Conservation (phyloP, 495 filamentous ascomycete species). For the Penicillium arizonense region DNA sequence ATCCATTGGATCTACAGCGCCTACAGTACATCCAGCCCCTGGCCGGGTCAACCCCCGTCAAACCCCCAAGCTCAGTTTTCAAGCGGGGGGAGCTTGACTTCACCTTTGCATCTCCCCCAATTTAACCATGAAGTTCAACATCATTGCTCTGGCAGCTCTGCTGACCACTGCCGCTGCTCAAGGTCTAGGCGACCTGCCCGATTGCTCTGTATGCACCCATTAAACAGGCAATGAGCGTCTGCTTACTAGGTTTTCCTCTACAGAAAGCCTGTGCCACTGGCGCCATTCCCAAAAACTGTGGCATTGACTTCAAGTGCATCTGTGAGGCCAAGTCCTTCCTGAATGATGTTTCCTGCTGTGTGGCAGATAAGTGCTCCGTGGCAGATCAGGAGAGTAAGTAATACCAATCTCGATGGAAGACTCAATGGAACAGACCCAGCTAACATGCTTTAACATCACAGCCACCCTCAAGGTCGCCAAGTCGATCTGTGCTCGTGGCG, state of each 20-base stretch:
- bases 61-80: not conserved
- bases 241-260: constrained; percentile 1
- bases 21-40: not conserved
- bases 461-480: constrained; percentile 51
- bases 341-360: constrained; percentile 62
- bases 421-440: no score
- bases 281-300: constrained; percentile 51
- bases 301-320: constrained; percentile 63
- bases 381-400: constrained; percentile 56
- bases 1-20: not conserved
- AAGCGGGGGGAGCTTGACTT: not conserved
- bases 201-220: constrained; percentile 43
- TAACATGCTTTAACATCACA: constrained; percentile 14
- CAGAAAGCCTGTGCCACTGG: constrained; percentile 55
- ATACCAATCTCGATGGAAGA: not conserved
- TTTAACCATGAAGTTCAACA: constrained; percentile 38
- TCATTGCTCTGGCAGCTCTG: constrained; percentile 27
- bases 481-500: constrained; percentile 46
- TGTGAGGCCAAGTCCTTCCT: constrained; percentile 62
- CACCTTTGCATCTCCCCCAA: not conserved
- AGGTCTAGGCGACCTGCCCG: constrained; percentile 43
- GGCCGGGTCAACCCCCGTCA: no score
- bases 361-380: constrained; percentile 50
- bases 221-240: not conserved
- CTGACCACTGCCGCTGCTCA: constrained; percentile 39